Conservation (phyloP, 495 filamentous ascomycete genomes). For the Penicillium herquei region DNA sequence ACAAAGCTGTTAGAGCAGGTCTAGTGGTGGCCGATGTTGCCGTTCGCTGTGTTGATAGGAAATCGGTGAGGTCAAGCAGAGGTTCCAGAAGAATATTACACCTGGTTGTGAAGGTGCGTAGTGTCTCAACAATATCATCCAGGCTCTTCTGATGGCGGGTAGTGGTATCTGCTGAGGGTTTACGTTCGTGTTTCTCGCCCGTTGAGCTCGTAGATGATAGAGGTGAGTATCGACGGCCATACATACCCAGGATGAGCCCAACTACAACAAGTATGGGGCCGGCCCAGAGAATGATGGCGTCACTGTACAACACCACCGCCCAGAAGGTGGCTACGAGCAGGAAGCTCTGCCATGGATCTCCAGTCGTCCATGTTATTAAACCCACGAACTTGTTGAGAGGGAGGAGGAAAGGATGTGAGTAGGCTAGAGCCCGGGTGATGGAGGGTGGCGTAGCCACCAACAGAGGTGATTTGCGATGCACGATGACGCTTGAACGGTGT, state of each 20-base stretch:
- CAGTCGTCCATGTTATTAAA: slow-evolving; percentile 87
- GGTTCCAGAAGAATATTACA: slow-evolving; percentile 93
- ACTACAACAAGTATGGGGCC: slow-evolving; percentile 82
- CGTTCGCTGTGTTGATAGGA: slow-evolving; percentile 86
- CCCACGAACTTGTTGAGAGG: slow-evolving; percentile 81
- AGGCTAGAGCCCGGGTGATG: slow-evolving; percentile 86
- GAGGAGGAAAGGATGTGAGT: slow-evolving; percentile 89
- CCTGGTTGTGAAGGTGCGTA: slow-evolving; percentile 81
- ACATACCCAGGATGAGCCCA: slow-evolving; percentile 86
- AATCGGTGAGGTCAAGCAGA: slow-evolving; percentile 82
- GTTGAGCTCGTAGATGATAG: slow-evolving; percentile 81
- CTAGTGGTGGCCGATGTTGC: slow-evolving; percentile 88
- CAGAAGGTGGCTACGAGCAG: slow-evolving; percentile 81
- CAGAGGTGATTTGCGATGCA: slow-evolving; percentile 93
- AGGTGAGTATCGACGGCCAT: slow-evolving; percentile 83
- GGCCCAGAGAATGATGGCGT: slow-evolving; percentile 70
- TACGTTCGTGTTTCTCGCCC: slow-evolving; percentile 54
- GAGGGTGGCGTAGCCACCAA: slow-evolving; percentile 91
- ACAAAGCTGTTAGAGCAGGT: slow-evolving; percentile 86
- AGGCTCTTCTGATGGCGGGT: slow-evolving; percentile 79
- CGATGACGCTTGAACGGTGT: slow-evolving; percentile 84
- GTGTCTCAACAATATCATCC: slow-evolving; percentile 92
- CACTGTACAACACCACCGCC: slow-evolving; percentile 81
- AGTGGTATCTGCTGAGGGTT: slow-evolving; percentile 54
- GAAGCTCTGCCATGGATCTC: slow-evolving; percentile 96